These are phyloP conservation scores for Naganishia sp. DNA, from an alignment of 1,284 basidiomycete genomes.

Conservation along the genomic window DNA sequence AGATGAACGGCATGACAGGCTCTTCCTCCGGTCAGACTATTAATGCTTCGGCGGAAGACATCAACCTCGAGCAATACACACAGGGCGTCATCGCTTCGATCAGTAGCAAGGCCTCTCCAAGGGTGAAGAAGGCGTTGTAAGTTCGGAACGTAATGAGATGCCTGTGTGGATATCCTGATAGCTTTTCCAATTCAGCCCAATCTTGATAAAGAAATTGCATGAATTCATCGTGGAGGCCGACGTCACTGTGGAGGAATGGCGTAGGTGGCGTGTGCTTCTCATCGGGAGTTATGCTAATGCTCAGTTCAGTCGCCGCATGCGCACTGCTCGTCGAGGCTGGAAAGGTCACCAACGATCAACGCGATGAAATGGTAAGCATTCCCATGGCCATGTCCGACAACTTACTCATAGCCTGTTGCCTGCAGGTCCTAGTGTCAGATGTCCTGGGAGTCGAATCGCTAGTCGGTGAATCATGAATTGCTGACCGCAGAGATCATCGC, in stretches of 20 bases:
- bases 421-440: conserved; percentile 49
- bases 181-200: conserved; percentile 34
- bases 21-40: neutral
- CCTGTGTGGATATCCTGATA: too few species aligned
- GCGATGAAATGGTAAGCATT: conserved; percentile 47
- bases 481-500: neutral
- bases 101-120: conserved; percentile 44
- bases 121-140: conserved; percentile 46
- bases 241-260: conserved; percentile 51
- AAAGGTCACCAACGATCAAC: conserved; percentile 48
- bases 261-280: neutral
- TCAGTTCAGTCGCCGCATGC: conserved; percentile 41
- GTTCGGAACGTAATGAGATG: neutral
- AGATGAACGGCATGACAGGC: too few species aligned
- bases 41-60: conserved; percentile 9
- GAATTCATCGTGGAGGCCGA: conserved; percentile 49
- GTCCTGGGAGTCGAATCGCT: conserved; percentile 53
- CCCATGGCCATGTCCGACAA: neutral
- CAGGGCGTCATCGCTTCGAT: conserved; percentile 34
- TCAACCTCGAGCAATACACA: conserved; percentile 23
- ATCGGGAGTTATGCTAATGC: neutral
- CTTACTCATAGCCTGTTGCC: neutral
- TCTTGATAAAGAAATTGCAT: conserved; percentile 50
- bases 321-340: conserved; percentile 50
- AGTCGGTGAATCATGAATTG: conserved; percentile 30